Base-by-base conservation (phyloP, 108 stramenopile genomes). In the Nitzschia putrida region DNA sequence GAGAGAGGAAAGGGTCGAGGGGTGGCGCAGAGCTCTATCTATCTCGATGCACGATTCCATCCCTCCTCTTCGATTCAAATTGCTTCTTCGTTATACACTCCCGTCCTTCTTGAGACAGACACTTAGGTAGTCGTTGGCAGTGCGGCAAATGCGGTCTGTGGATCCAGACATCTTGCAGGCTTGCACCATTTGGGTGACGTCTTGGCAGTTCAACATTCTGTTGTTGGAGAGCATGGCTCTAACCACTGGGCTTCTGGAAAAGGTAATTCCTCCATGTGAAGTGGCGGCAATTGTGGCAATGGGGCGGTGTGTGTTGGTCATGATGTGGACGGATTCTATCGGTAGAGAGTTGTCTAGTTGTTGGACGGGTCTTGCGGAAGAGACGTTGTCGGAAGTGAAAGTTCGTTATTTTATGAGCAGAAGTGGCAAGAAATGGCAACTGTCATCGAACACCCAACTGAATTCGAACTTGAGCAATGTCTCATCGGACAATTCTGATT, bases 201-300 rank as follows among this genome's bases (percentile, higher is more conserved):
- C 80, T 40, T 60, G 40, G 57, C 81, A 82, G 65, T 59, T 78
- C 8, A 63, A 53, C 69, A 82, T 68, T 50, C 61, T 72, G 61
- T 81, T 81, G 66, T 71, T 74, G 11, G 63, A 61, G 6, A 81
- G 40, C 74, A 76, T 81, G 12, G 79, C 79, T 41, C 53, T 55
- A 9, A 80, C 70, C 22, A 80, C 64, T 22, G 79, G 73, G 37
- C 59, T 51, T 25, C 71, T 63, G 10, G 69, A 47, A 24, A 41
- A 71, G 10, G 25, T 9, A 34, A 43, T 68, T 14, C 53, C 20
- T 13, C 50, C 16, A 18, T 22, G 11, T n/a, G 23, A 21, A 20
- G 42, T 24, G 26, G 68, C 25, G n/a, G 68, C 23, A 43, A 45
- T 24, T 16, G 54, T 53, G 40, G 65, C 43, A n/a, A 44, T 60